phyloP scores from a whole-genome alignment of 371 early-diverging fungal species.

The Catenaria anguillulae region DNA sequence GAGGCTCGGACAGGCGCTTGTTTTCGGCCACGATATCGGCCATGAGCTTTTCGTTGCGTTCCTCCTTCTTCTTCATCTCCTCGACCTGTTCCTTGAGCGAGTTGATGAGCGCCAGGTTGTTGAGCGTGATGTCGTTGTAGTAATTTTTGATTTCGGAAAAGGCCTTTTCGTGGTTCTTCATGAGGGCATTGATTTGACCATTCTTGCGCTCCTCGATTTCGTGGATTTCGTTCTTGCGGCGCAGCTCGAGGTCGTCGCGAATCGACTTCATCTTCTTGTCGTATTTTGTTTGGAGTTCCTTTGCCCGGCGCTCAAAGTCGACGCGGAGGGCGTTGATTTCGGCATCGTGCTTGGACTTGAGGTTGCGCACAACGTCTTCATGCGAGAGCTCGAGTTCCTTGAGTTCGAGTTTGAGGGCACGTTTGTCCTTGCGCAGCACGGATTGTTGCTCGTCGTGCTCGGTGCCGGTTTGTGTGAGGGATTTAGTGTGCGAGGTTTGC shows the following conservation, averaged over 20 bases:
- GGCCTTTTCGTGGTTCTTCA: constrained; percentile 45
- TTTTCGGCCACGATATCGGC: constrained; percentile 40
- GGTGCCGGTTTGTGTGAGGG: constrained; percentile 25
- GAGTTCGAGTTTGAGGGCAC: constrained; percentile 34
- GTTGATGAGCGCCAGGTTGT: constrained; percentile 41
- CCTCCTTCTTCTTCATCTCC: constrained; percentile 46
- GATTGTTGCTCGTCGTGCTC: constrained; percentile 19
- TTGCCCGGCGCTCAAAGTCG: constrained; percentile 35
- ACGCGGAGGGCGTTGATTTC: constrained; percentile 29
- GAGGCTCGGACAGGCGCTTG: constrained; percentile 41
- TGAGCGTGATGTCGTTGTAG: constrained; percentile 46
- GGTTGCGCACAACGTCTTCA: constrained; percentile 32
- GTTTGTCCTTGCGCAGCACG: constrained; percentile 30
- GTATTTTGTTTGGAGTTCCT: constrained; percentile 36
- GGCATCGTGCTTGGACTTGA: constrained; percentile 32
- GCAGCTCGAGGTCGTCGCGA: constrained; percentile 38
- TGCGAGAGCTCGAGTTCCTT: constrained; percentile 37
- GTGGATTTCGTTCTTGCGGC: constrained; percentile 42
- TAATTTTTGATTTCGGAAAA: constrained; percentile 47
- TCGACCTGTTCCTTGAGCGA: constrained; percentile 47
- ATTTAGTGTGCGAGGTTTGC: constrained; percentile 34
- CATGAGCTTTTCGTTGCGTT: constrained; percentile 43
- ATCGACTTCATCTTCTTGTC: constrained; percentile 35
- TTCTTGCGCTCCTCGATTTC: constrained; percentile 47
- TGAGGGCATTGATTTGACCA: constrained; percentile 40